Evolutionary conservation across 1,284 basidiomycete genomes (phyloP).

Genomic region (Porogramme epimiltina): DNA sequence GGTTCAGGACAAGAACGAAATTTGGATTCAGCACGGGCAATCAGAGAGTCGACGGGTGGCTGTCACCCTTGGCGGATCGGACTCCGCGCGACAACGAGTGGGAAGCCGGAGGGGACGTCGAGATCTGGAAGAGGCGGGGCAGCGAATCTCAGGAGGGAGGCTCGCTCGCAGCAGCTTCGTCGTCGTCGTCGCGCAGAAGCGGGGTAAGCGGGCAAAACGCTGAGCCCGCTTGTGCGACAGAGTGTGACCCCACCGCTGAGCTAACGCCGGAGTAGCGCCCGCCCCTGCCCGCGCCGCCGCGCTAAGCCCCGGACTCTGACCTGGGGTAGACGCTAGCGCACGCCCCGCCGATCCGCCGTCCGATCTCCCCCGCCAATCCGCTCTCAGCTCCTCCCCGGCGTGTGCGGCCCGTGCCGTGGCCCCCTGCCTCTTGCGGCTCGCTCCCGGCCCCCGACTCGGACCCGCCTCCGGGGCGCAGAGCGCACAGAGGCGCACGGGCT

Average conservation of each 20-base stretch:
- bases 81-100: conserved; percentile 2
- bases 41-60: conserved; percentile 10
- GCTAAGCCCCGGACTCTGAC: conserved; percentile 10
- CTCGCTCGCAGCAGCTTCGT: not conserved
- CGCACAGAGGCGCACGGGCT: too few species aligned
- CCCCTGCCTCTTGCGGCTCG: not conserved
- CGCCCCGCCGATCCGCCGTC: conserved; percentile 13
- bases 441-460: not conserved
- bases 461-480: not conserved
- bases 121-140: conserved; percentile 1
- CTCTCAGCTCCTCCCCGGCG: not conserved
- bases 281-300: not conserved
- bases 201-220: too few species aligned
- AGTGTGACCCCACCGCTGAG: not conserved
- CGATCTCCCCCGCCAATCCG: conserved; percentile 13
- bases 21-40: conserved; percentile 20
- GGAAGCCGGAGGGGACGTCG: not conserved
- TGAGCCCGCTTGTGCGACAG: too few species aligned
- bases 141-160: not conserved
- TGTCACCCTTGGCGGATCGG: conserved; percentile 6
- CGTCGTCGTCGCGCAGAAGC: not conserved
- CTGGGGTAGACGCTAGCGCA: not conserved
- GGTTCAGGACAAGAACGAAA: conserved; percentile 14
- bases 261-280: not conserved
- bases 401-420: too few species aligned